phyloP scores from a whole-genome alignment of 2,329 filamentous ascomycete species.

The Xylaria arbuscula region DNA sequence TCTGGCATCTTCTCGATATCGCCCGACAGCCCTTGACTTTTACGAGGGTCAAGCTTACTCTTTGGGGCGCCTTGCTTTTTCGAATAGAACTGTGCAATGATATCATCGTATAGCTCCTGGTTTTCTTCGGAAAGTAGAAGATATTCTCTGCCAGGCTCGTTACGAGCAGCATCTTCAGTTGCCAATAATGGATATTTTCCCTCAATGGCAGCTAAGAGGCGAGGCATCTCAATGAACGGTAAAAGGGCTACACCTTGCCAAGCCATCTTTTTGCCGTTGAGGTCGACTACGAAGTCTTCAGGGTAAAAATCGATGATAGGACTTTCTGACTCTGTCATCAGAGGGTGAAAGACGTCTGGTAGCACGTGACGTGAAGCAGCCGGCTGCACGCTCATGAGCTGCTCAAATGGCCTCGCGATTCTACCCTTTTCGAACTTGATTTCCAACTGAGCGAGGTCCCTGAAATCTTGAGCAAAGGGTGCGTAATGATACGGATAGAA shows the following conservation, averaged over 20 bases:
- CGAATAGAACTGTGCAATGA: conserved; percentile 88
- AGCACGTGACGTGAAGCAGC: conserved; percentile 93
- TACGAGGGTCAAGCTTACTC: conserved; percentile 78
- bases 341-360: conserved; percentile 84
- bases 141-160: conserved; percentile 82
- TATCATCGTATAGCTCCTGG: conserved; percentile 81
- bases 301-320: conserved; percentile 98
- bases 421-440: conserved; percentile 85
- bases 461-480: conserved; percentile 95
- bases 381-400: conserved; percentile 97
- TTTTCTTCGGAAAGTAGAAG: conserved; percentile 87
- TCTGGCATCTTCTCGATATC: conserved; percentile 82
- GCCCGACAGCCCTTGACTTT: conserved; percentile 82
- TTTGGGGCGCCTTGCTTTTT: conserved; percentile 79
- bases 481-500: conserved; percentile 99
- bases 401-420: conserved; percentile 92
- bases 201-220: conserved; percentile 83
- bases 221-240: conserved; percentile 94
- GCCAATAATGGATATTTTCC: conserved; percentile 84
- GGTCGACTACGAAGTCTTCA: conserved; percentile 88
- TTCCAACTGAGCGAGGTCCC: conserved; percentile 80
- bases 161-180: conserved; percentile 80
- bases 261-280: conserved; percentile 98
- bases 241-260: conserved; percentile 96
- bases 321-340: conserved; percentile 90